A percentile compares a stretch with the other conserved stretches of the same genome.
Conservation (phyloP, 2,329 filamentous ascomycete genomes). For the Fusarium subtropicale region DNA sequence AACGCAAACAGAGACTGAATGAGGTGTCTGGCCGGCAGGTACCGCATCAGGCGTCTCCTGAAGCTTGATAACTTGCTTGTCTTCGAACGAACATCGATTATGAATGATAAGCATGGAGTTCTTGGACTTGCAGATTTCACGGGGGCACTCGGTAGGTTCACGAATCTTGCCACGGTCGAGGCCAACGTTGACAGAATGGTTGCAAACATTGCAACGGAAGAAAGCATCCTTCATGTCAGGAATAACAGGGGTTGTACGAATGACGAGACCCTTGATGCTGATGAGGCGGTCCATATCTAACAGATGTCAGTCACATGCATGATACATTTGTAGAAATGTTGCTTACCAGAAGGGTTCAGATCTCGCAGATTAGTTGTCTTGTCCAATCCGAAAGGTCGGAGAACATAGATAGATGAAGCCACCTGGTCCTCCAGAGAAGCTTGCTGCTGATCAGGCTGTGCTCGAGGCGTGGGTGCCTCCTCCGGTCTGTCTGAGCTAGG, state of each 20-base stretch:
- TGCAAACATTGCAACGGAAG: conserved; percentile 94
- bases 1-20: conserved; percentile 94
- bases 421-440: conserved; percentile 82
- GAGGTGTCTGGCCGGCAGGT: conserved; percentile 94
- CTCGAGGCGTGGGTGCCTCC: conserved; percentile 52
- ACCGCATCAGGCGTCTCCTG: conserved; percentile 97
- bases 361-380: conserved; percentile 91
- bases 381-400: conserved; percentile 90
- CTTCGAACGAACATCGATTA: conserved; percentile 92
- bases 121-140: conserved; percentile 80
- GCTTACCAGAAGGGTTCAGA: conserved; percentile 84
- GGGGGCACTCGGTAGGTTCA: conserved; percentile 90
- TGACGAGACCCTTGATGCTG: conserved; percentile 94
- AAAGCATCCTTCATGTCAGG: conserved; percentile 99
- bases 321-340: neutral
- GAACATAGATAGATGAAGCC: conserved; percentile 82
- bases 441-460: conserved; percentile 59
- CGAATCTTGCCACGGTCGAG: conserved; percentile 96
- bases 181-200: conserved; percentile 88
- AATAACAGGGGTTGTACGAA: conserved; percentile 94
- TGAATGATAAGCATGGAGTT: conserved; percentile 99
- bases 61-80: conserved; percentile 98
- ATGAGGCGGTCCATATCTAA: conserved; percentile 95
- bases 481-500: conserved; percentile 82
- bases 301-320: conserved; percentile 22